Percentiles rank a stretch among this genome's conserved stretches.
Evolutionary conservation across 176 grass and related monocot species (phyloP).

Genomic region (Phoenix roebelenii): DNA sequence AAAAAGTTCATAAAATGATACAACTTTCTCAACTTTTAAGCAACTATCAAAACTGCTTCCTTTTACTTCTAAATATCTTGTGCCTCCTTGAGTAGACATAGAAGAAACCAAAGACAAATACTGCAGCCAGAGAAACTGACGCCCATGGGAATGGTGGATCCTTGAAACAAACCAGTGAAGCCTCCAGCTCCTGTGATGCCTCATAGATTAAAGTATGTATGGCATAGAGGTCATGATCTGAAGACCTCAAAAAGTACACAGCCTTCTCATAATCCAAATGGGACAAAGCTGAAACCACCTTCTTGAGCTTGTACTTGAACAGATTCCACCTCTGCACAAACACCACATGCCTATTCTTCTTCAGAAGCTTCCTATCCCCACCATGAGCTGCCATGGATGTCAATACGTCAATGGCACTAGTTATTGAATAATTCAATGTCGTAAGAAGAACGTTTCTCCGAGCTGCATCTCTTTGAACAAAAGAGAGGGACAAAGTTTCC

Average conservation of each 20-base stretch:
- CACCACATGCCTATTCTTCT: conserved; percentile 73
- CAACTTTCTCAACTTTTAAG: no score
- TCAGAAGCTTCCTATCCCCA: conserved; percentile 70
- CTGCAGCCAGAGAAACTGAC: conserved; percentile 56
- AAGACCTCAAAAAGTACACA: conserved; percentile 70
- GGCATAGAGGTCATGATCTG: conserved; percentile 84
- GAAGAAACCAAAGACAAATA: conserved; percentile 78
- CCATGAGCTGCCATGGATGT: conserved; percentile 72
- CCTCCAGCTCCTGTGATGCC: conserved; percentile 82
- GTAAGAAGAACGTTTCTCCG: conserved; percentile 82
- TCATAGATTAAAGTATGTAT: conserved; percentile 70
- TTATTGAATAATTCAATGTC: conserved; percentile 75
- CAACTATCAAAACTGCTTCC: conserved; percentile 60
- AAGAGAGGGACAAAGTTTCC: conserved; percentile 74
- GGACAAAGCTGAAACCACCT: conserved; percentile 77
- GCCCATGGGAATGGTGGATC: conserved; percentile 92
- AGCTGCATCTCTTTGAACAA: conserved; percentile 92
- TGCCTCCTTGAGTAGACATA: conserved; percentile 62
- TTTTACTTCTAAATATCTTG: conserved; percentile 75
- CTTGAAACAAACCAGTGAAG: conserved; percentile 75
- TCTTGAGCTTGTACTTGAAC: conserved; percentile 78
- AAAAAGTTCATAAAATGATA: no score
- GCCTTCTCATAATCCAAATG: conserved; percentile 82
- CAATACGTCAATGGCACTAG: conserved; percentile 49
- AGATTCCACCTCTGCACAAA: conserved; percentile 97